A percentile compares a stretch with the other conserved stretches of the same genome.
These are phyloP conservation scores for Dothistroma pini DNA, from an alignment of 2,329 filamentous ascomycete genomes.

Conservation along the genomic window DNA sequence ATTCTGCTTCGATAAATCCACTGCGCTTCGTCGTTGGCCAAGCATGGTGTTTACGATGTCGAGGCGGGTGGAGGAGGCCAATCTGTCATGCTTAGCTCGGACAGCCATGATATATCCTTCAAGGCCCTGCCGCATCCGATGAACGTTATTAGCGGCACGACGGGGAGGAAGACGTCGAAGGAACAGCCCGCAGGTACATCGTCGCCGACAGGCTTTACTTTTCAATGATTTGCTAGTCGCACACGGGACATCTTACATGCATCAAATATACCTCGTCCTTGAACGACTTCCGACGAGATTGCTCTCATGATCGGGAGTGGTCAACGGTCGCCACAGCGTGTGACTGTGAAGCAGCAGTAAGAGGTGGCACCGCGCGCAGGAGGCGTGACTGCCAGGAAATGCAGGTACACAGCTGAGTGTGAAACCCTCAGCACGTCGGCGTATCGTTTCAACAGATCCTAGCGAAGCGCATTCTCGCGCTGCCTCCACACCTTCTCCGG, in stretches of 20 bases:
- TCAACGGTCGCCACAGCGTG: conserved; percentile 8
- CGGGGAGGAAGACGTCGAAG: background rate
- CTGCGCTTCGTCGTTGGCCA: conserved; percentile 6
- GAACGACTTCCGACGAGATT: conserved; percentile 13
- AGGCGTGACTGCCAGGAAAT: conserved; percentile 4
- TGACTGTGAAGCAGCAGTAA: conserved; percentile 3
- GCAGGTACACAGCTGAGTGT: conserved; percentile 5
- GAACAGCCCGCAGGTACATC: background rate
- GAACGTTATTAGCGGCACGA: background rate
- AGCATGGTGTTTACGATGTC: conserved; percentile 19
- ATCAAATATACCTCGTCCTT: conserved; percentile 8
- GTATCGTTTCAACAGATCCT: conserved; percentile 9
- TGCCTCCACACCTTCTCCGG: background rate
- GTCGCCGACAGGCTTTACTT: conserved; percentile 4
- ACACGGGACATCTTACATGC: background rate
- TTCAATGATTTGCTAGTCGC: background rate
- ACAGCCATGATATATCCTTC: conserved; percentile 5
- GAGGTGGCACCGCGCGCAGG: conserved; percentile 11
- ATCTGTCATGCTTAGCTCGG: conserved; percentile 5
- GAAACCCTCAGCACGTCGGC: conserved; percentile 8
- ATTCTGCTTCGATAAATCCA: background rate
- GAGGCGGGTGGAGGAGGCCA: conserved; percentile 15
- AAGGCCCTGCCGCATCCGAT: background rate
- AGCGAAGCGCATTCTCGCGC: conserved; percentile 1
- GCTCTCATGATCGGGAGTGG: conserved; percentile 1